phyloP scores from a whole-genome alignment of 2,329 filamentous ascomycete species.

The Amphichorda felina region DNA sequence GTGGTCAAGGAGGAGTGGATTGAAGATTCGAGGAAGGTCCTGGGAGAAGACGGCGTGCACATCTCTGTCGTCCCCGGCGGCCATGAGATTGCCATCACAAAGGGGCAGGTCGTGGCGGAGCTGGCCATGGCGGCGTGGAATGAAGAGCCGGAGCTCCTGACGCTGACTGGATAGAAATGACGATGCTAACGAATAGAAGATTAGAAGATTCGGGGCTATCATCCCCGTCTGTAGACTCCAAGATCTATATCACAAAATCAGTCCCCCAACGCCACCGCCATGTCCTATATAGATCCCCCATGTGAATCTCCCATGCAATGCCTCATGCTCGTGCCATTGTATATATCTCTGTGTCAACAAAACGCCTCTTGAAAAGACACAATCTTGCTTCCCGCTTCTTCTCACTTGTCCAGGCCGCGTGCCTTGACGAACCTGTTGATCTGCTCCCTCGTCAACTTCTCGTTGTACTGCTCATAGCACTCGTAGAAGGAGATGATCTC shows the following conservation, averaged over 20 bases:
- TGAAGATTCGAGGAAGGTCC: conserved; percentile 43
- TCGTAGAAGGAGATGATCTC: conserved; percentile 88
- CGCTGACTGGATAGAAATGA: background rate
- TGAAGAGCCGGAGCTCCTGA: background rate
- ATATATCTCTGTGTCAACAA: too few relatives aligned
- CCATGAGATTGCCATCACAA: conserved; percentile 58
- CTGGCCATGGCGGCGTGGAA: conserved; percentile 21
- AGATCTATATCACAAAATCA: too few relatives aligned
- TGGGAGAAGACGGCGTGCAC: conserved; percentile 46
- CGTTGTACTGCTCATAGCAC: conserved; percentile 47
- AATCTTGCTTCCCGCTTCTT: too few relatives aligned
- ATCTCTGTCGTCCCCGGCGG: conserved; percentile 48
- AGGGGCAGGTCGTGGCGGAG: conserved; percentile 43
- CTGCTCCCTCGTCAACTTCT: conserved; percentile 45
- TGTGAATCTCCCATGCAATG: too few relatives aligned
- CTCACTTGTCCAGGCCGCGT: conserved; percentile 39
- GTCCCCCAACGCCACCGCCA: too few relatives aligned
- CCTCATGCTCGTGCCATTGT: too few relatives aligned
- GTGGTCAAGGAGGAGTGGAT: conserved; percentile 53
- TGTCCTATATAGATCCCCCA: too few relatives aligned
- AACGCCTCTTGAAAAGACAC: background rate
- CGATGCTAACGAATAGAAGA: background rate
- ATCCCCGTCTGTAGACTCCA: too few relatives aligned
- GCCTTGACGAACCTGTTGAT: conserved; percentile 49
- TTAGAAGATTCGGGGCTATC: too few relatives aligned